A percentile compares a stretch with the other conserved stretches of the same genome.
phyloP scores from a whole-genome alignment of 106 monocot genomes.

The Iris macrosiphon region DNA sequence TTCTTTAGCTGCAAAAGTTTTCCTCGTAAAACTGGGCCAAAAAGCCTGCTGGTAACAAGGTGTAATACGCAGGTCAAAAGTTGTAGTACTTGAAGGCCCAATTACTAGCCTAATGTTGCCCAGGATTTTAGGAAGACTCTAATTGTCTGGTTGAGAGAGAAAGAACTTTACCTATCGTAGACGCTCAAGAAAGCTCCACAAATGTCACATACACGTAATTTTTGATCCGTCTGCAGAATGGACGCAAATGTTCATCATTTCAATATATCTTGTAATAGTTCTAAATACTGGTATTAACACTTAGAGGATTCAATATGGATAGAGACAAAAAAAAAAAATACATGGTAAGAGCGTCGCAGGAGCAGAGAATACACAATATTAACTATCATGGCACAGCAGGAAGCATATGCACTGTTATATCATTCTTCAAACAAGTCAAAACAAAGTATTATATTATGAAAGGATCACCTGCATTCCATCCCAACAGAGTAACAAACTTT shows the following conservation, averaged over 20 bases:
- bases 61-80: slow-evolving; percentile 57
- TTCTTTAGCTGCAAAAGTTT: slow-evolving; percentile 94
- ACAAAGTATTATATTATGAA: too few species aligned
- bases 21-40: slow-evolving; percentile 84
- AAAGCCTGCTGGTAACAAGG: slow-evolving; percentile 90
- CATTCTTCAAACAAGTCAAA: too few species aligned
- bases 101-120: slow-evolving; percentile 10
- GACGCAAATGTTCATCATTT: not conserved
- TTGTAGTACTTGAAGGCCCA: slow-evolving; percentile 37
- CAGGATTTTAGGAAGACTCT: not conserved
- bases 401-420: too few species aligned
- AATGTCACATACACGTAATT: slow-evolving; percentile 86
- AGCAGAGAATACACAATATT: too few species aligned
- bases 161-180: slow-evolving; percentile 74
- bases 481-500: too few species aligned
- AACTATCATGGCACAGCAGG: too few species aligned
- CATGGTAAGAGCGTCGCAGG: too few species aligned
- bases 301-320: too few species aligned
- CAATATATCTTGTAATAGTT: not conserved
- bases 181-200: slow-evolving; percentile 99
- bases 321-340: too few species aligned
- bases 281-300: too few species aligned
- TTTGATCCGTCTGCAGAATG: slow-evolving; percentile 90
- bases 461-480: too few species aligned
- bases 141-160: not conserved